Percentiles rank a stretch among this genome's conserved stretches.
Conservation (phyloP, 163 green algal species). For the Scenedesmus sp. region DNA sequence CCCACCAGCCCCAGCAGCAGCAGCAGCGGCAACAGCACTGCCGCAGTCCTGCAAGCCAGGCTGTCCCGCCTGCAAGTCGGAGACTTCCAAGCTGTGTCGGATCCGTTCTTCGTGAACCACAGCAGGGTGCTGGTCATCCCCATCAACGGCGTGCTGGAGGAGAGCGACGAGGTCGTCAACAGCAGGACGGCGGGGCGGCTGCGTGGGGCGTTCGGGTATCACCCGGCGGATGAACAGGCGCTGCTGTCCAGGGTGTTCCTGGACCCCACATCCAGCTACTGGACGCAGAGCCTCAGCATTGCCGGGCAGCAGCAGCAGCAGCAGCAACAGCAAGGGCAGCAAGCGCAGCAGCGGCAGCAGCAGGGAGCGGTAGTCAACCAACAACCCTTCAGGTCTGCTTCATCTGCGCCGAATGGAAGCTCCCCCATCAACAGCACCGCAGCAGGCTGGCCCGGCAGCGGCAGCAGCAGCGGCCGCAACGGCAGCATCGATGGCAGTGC, state of each 20-base stretch:
- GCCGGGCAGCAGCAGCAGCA: background rate
- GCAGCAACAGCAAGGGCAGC: background rate
- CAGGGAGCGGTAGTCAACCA: background rate
- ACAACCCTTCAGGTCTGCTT: background rate
- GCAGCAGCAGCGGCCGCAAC: constrained; percentile 12
- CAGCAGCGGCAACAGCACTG: background rate
- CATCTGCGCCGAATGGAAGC: background rate
- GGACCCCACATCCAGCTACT: constrained; percentile 26
- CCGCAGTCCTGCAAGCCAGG: background rate
- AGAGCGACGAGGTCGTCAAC: constrained; percentile 44
- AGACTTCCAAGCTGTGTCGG: background rate
- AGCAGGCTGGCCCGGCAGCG: background rate
- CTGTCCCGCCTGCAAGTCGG: constrained; percentile 8
- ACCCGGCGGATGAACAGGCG: constrained; percentile 31
- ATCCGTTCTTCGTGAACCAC: background rate
- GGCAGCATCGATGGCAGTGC: background rate
- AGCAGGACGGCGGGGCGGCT: background rate
- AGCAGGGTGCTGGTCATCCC: background rate
- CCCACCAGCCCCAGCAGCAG: background rate
- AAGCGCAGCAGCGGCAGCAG: background rate
- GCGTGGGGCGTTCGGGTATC: constrained; percentile 26
- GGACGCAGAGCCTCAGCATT: constrained; percentile 15
- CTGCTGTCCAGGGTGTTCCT: constrained; percentile 26
- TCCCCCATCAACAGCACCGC: background rate
- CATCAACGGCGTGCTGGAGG: constrained; percentile 8